Base-by-base conservation (phyloP, 2,329 filamentous ascomycete species). In the Pseudofabraea citricarpa region DNA sequence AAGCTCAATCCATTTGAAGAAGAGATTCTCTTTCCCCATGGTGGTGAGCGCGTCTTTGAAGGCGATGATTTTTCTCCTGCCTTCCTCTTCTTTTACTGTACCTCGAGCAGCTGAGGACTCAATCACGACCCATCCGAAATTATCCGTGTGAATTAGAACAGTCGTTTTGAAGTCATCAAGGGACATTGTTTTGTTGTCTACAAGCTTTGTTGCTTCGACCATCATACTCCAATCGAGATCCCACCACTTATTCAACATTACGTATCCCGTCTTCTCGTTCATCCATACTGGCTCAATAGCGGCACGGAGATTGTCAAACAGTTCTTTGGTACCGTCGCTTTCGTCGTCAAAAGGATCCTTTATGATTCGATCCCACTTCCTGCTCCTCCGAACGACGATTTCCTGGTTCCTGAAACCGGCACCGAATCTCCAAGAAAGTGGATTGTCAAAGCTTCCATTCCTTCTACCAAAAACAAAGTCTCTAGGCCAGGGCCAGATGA, bases 1-100 rank as follows among this genome's bases (percentile, higher is more conserved):
- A 59, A 94, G 77, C 69, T 96, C 90, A 38, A 95, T 87, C 89
- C 90, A 95, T 43, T 85, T 80, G 68, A 87, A 95, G 68, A 96
- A 96, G 41, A 96, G 64, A 51, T 85, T 81, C 63, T 95, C 90
- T 66, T 95, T 95, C 33, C 85, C 89, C 64, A 93, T 73, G 3
- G 74, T 74, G 1, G 77, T 74, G 54, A 96, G 72, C 16, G 81
- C 81, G 33, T 93, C 85, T 55, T 87, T 83, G 62, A 96, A 94
- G 3, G 77, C 75, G 49, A 93, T 78, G 7, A 96, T 83, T 65
- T 93, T 88, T 50, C 81, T 77, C 53, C 82, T 70, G 37, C 77
- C 76, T 48, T 81, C 75, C 46, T 86, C 82, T 52, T 85, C 79
- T 32, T 74, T 71, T 2, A 64, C 64, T 21, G 56, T 66, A 8